Base-by-base conservation (phyloP, 1,139 yeast genomes). In the Candida buenavistaensis region DNA sequence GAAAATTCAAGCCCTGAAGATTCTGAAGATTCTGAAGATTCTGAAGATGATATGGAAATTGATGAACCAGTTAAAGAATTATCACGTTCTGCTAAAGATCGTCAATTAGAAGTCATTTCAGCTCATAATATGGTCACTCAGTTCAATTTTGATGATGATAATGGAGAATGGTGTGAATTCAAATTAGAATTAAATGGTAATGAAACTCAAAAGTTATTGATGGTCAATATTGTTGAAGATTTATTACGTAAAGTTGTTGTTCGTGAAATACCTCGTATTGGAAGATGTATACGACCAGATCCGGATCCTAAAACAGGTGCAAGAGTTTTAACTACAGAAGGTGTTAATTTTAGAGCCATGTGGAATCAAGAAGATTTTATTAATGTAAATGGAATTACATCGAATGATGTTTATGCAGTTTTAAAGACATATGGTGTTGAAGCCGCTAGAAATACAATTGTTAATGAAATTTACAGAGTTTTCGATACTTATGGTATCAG, bases 371-470 rank as follows among this genome's bases (percentile, higher is more conserved):
- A 88, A 48, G 90, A 86, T 46, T 89, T 92, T 59, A 76, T 94
- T 47, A 83, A 89, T 51, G 95, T 90, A 46, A 85, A 92, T 59
- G 82, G 80, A 40, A 85, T 94, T 54, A 76, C 85, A 6, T 88
- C 97, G 12, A 94, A 94, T 72, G 98, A 94, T 62, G 82, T 94
- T 50, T 82, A 88, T 30, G 88, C 96, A 13, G 96, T 94, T 5
- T 74, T 94, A 52, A 77, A 73, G 48, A 88, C 96, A 0, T 94
- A 94, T 54, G 99, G 99, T 62, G 98, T 92, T 37, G 99, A 94
- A 65, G 98, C 98, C 28, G 98, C 98, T 15, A 80, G 98, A 65
- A 88, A 89, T 61, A 92, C 98, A 25, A 87, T 94, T 68, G 97
- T 90, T 26, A 84, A 88, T 52, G 99, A 94, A 74, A 87, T 94